Evolutionary conservation across 768 basidiomycete genomes (phyloP).

Genomic region (Leucosporidium yakuticum): DNA sequence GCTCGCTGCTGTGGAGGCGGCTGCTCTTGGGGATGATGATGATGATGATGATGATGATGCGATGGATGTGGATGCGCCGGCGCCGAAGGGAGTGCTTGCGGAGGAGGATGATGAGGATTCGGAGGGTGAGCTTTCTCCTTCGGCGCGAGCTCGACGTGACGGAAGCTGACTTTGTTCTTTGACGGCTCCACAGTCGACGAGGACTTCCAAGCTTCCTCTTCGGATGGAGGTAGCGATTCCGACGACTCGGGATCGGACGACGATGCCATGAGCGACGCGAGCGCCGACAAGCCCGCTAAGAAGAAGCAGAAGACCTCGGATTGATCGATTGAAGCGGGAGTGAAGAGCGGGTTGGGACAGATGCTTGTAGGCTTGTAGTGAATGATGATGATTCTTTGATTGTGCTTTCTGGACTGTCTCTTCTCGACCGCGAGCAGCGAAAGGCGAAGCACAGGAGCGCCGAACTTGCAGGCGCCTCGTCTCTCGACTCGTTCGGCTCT

Average conservation of each 20-base stretch:
- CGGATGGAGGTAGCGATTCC: constrained; percentile 35
- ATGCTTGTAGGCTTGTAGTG: too few species aligned
- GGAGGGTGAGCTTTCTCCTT: constrained; percentile 65
- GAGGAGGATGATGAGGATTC: constrained; percentile 60
- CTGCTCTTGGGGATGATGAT: constrained; percentile 53
- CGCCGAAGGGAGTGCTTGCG: constrained; percentile 41
- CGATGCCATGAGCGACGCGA: constrained; percentile 36
- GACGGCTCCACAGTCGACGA: constrained; percentile 56
- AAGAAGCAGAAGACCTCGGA: constrained; percentile 60
- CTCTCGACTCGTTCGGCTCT: too few species aligned
- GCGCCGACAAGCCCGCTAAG: constrained; percentile 41
- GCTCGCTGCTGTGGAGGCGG: constrained; percentile 49
- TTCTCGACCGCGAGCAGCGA: too few species aligned
- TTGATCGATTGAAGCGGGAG: constrained; percentile 7
- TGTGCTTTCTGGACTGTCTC: too few species aligned
- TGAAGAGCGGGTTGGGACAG: too few species aligned
- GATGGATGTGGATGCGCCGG: constrained; percentile 44
- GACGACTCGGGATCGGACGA: constrained; percentile 38
- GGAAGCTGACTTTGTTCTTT: constrained; percentile 21
- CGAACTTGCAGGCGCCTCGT: too few species aligned
- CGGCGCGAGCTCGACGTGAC: constrained; percentile 36
- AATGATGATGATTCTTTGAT: too few species aligned
- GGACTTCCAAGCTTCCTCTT: constrained; percentile 68
- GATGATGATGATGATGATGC: constrained; percentile 56
- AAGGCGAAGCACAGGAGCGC: too few species aligned